Evolutionary conservation across 306 rosid genomes (phyloP).

Genomic region (Alnus rubra): DNA sequence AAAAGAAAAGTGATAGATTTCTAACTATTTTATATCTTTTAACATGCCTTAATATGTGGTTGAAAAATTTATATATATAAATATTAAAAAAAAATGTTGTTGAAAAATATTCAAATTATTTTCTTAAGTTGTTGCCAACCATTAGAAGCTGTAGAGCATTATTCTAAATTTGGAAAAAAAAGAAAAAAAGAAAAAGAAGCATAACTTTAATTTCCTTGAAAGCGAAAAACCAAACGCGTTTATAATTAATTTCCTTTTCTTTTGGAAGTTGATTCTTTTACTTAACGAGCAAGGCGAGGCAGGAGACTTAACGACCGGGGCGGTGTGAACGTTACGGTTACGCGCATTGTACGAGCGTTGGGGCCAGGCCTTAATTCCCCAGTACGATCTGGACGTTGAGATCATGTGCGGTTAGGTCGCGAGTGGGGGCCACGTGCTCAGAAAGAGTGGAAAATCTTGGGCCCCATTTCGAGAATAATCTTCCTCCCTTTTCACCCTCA

Average conservation of each 20-base stretch:
- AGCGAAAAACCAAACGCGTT: not conserved
- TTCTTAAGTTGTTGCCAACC: too few relatives aligned
- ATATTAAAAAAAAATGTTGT: too few relatives aligned
- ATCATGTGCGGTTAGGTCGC: slow-evolving; percentile 55
- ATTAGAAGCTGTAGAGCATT: too few relatives aligned
- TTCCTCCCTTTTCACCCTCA: not conserved
- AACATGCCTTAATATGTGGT: too few relatives aligned
- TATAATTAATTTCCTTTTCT: not conserved
- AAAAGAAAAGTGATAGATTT: too few relatives aligned
- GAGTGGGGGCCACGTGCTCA: slow-evolving; percentile 49
- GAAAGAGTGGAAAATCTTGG: slow-evolving; percentile 12
- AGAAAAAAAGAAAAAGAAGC: too few relatives aligned
- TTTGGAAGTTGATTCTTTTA: not conserved
- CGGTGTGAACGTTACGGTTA: slow-evolving; percentile 54
- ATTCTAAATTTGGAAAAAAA: too few relatives aligned
- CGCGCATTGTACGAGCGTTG: slow-evolving; percentile 56
- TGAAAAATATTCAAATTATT: too few relatives aligned
- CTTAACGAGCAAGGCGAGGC: not conserved
- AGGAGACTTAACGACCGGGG: slow-evolving; percentile 16
- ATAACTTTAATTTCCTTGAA: too few relatives aligned
- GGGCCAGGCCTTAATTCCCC: slow-evolving; percentile 27
- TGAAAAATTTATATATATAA: too few relatives aligned
- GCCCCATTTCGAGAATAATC: not conserved
- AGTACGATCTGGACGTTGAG: slow-evolving; percentile 37
- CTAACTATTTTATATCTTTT: too few relatives aligned